phyloP scores from a whole-genome alignment of 805 yeast species.

The Brettanomyces sp. region DNA sequence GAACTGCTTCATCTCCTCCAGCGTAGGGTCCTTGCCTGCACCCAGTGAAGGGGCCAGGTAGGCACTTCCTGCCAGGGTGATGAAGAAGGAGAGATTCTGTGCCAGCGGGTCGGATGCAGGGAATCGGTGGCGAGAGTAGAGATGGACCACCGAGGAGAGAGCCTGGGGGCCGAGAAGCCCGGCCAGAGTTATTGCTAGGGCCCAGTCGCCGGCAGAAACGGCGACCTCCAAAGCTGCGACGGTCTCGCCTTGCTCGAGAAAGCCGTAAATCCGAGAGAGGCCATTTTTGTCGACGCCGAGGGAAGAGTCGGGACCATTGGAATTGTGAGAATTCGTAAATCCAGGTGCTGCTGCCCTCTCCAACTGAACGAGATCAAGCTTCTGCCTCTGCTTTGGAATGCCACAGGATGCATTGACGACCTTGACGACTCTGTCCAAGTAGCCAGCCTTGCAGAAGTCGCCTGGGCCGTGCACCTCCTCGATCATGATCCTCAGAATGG shows the following conservation, averaged over 20 bases:
- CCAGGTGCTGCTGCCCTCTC: conserved; percentile 3
- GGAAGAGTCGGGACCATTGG: neutral
- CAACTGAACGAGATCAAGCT: conserved; percentile 13
- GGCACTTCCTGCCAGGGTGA: neutral
- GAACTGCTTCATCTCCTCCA: no score
- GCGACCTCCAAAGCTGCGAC: conserved; percentile 58
- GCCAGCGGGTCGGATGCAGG: conserved; percentile 12
- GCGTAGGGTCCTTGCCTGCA: conserved; percentile 3
- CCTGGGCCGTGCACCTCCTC: conserved; percentile 15
- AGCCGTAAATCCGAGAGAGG: conserved; percentile 23
- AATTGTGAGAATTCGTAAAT: neutral
- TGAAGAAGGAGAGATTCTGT: conserved; percentile 22
- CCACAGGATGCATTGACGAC: conserved; percentile 33
- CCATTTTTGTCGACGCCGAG: conserved; percentile 2
- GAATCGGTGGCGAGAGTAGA: conserved; percentile 15
- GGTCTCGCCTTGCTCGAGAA: conserved; percentile 53
- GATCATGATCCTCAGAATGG: conserved; percentile 17
- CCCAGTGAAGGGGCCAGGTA: conserved; percentile 16
- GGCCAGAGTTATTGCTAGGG: conserved; percentile 66
- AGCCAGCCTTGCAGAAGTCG: conserved; percentile 21
- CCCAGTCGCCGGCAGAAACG: conserved; percentile 59
- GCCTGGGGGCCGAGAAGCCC: conserved; percentile 53
- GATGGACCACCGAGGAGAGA: conserved; percentile 34
- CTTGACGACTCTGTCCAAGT: conserved; percentile 25
- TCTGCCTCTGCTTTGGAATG: conserved; percentile 4